phyloP scores from a whole-genome alignment of 1,284 basidiomycete species.

The Apiotrichum sp. region DNA sequence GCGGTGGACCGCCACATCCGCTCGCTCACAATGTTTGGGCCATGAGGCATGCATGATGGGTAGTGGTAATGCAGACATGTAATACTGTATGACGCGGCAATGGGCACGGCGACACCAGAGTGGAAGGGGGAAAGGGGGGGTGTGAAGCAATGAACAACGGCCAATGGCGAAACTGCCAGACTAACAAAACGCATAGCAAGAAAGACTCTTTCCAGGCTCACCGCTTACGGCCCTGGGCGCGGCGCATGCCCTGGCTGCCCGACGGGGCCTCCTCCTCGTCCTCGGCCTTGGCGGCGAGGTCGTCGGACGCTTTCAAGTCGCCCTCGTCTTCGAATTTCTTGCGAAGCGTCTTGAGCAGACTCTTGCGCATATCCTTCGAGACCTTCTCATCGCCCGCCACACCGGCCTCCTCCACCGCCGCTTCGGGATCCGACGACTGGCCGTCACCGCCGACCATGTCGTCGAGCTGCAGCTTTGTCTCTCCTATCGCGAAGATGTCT shows the following conservation, averaged over 20 bases:
- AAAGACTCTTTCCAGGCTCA: too few species aligned
- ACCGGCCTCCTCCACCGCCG: conserved; percentile 47
- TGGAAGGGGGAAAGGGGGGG: too few species aligned
- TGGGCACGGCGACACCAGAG: background rate
- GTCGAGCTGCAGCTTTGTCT: conserved; percentile 84
- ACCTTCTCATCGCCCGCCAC: conserved; percentile 60
- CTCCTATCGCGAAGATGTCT: conserved; percentile 82
- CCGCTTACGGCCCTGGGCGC: background rate
- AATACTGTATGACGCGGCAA: background rate
- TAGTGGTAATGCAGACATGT: background rate
- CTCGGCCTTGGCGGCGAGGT: background rate
- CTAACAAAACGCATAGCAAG: too few species aligned
- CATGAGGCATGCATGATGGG: background rate
- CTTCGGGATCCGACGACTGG: conserved; percentile 20
- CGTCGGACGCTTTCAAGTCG: conserved; percentile 13
- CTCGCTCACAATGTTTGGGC: conserved; percentile 43
- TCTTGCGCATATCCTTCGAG: conserved; percentile 63
- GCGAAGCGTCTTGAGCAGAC: conserved; percentile 69
- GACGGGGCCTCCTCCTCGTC: conserved; percentile 11
- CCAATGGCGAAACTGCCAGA: too few species aligned
- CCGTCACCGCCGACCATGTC: conserved; percentile 73
- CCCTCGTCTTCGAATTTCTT: conserved; percentile 58
- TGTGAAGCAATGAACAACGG: too few species aligned
- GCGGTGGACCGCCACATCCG: conserved; percentile 69
- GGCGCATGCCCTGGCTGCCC: conserved; percentile 1